Evolutionary conservation across 345 rosid genomes (phyloP), one percentile per base, ranked within the genome.

Genomic region (Moringa oleifera): DNA sequence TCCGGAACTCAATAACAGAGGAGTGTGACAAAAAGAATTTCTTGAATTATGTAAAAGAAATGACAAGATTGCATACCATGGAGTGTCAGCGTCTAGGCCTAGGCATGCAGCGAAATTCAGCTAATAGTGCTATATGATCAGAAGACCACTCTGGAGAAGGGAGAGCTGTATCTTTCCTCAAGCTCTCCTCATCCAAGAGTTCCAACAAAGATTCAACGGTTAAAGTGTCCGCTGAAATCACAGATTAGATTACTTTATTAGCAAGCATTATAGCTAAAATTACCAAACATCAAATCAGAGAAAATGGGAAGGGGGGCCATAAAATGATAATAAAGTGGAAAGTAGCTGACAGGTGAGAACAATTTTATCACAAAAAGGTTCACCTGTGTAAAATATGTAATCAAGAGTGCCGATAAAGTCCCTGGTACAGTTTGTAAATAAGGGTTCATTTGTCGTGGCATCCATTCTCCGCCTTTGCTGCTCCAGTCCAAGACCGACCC

Each of bases 141-240:
- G 99, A 94, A 55, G 99, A 94, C 97, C 99, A 94, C 69, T 94
- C 97, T 8, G 99, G 97, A 55, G 99, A 94, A 58, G 97, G 99
- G 80, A 94, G 99, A 23, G 95, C 99, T 4, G 99, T 94, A 74
- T 94, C 97, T 79, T 94, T 94, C 75, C 96, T 90, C 73, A 94
- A 81, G 83, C 88, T 83, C 57, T 91, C 99, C 80, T 94, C 99
- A 71, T 91, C 97, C 90, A 94, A 68, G 63, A 94, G 93, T 77
- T 94, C 99, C 85, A 94, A 74, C 67, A 94, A 75, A n/a, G 97
- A 85, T 72, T 94, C 97, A 71, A 94, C 97, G 0, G 82, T 68
- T 75, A 94, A 71, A 1, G 96, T 81, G 77, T 94, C 99, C 76
- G 97, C 99, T 94, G 88, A 68, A 71, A 70, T 19, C 50, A n/a